Evolutionary conservation across 768 basidiomycete genomes (phyloP).

Genomic region (Podaxis sp.): DNA sequence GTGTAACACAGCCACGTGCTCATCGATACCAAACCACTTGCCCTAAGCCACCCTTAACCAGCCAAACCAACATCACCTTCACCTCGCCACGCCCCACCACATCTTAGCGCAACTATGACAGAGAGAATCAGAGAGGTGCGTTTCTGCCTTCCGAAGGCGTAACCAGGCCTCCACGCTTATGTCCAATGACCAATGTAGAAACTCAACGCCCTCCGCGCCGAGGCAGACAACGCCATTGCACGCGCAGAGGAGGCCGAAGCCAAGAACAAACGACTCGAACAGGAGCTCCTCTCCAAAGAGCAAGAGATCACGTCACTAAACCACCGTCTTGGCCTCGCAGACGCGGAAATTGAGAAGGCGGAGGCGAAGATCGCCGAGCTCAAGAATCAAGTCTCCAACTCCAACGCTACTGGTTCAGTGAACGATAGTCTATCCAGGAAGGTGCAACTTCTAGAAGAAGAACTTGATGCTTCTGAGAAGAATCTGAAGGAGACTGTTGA

Average conservation of each 20-base stretch:
- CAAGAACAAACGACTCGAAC: constrained; percentile 78
- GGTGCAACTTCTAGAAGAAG: constrained; percentile 90
- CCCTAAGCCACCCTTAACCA: constrained; percentile 11
- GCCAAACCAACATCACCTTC: constrained; percentile 2
- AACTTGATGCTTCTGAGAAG: constrained; percentile 94
- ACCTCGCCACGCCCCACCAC: constrained; percentile 20
- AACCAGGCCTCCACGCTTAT: neutral
- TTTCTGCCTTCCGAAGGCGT: neutral
- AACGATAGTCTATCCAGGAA: constrained; percentile 80
- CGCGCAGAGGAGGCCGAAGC: constrained; percentile 89
- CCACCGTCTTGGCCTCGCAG: constrained; percentile 65
- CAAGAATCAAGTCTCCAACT: constrained; percentile 51
- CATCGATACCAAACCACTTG: constrained; percentile 15
- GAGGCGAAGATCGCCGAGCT: constrained; percentile 65
- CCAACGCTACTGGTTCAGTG: constrained; percentile 72
- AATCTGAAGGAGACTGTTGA: constrained; percentile 95
- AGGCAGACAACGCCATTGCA: constrained; percentile 77
- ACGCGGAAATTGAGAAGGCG: constrained; percentile 66
- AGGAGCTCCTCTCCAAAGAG: constrained; percentile 73
- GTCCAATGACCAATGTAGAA: constrained; percentile 42
- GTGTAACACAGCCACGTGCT: constrained; percentile 13
- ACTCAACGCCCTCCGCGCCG: constrained; percentile 73
- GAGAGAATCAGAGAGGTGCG: constrained; percentile 55
- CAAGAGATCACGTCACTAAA: constrained; percentile 82
- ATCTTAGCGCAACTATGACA: constrained; percentile 21